Evolutionary conservation across 2,329 filamentous ascomycete species (phyloP).

Genomic region (Didymella keratinophila): DNA sequence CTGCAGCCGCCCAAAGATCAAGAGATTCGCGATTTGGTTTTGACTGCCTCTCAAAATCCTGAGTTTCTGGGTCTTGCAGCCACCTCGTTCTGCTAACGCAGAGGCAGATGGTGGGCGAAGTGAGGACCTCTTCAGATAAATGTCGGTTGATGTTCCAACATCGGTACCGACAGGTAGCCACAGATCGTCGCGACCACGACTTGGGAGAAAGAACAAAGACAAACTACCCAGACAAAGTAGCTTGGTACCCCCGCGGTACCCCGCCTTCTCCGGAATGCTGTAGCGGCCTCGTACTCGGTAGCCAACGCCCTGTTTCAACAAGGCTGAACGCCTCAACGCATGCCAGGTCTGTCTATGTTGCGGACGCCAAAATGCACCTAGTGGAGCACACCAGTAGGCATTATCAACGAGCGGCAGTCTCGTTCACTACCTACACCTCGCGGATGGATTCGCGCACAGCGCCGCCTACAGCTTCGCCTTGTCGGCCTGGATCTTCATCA

Average conservation of each 20-base stretch:
- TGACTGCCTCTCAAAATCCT: too few relatives aligned
- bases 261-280: constrained; percentile 1
- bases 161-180: background rate
- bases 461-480: constrained; percentile 25
- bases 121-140: too few relatives aligned
- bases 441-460: background rate
- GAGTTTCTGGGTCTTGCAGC: too few relatives aligned
- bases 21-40: too few relatives aligned
- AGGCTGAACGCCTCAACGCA: constrained; percentile 2
- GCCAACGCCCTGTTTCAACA: background rate
- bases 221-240: background rate
- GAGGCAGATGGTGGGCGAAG: too few relatives aligned
- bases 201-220: background rate
- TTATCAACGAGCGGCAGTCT: background rate
- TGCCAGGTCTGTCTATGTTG: background rate
- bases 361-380: too few relatives aligned
- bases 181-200: background rate
- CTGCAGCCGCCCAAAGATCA: too few relatives aligned
- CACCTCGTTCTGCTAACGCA: too few relatives aligned
- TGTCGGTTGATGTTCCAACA: background rate
- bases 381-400: too few relatives aligned
- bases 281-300: background rate
- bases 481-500: constrained; percentile 38
- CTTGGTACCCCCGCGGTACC: constrained; percentile 6
- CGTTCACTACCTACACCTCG: background rate